Base-by-base conservation (phyloP, 2,329 filamentous ascomycete genomes). In the Talaromyces sp. region DNA sequence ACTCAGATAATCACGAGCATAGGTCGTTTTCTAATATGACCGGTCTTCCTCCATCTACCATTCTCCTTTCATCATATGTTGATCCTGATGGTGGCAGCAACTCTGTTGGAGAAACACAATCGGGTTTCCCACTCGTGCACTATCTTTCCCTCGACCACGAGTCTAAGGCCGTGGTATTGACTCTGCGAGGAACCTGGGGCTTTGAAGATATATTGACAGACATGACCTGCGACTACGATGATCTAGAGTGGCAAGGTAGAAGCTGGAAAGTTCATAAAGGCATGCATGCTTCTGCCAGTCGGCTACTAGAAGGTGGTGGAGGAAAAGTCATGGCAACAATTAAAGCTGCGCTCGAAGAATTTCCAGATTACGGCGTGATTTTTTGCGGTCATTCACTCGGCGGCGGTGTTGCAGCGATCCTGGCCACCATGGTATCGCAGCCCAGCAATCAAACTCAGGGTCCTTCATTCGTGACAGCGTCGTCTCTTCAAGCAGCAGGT, bases 191-290 rank as follows among this genome's bases (percentile, higher is more conserved):
- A 1, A 91, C 88, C 0, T 78, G 89, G 43, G 88, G 88, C 0
- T 90, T 90, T 62, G 88, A 90, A 67, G 88, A 91, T 68, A 84
- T 90, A 26, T 75, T 91, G 38, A 87, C 87, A 0, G 88, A 90
- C 67, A 84, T 90, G 82, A 87, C 87, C 31, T 90, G 88, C 71
- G 88, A 89, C 53, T 90, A 90, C 64, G 87, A 89, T 65, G 81
- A 86, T 58, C 67, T 76, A 3, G 68, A 71, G 62, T 76, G 88
- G 86, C 81, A 85, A 60, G 86, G 86, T 17, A 82, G 80, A 61
- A 76, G 77, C 1, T 90, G 89, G 76, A 85, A 87, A 64, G 88
- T 90, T 0, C 88, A 91, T 73, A 90, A 90, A 70, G 88, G 88
- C 14, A 86, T 91, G 58, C 87, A 90, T 69, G 87, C 88, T 0